phyloP scores from a whole-genome alignment of 2,329 filamentous ascomycete genomes.

The Cytospora leucostoma region DNA sequence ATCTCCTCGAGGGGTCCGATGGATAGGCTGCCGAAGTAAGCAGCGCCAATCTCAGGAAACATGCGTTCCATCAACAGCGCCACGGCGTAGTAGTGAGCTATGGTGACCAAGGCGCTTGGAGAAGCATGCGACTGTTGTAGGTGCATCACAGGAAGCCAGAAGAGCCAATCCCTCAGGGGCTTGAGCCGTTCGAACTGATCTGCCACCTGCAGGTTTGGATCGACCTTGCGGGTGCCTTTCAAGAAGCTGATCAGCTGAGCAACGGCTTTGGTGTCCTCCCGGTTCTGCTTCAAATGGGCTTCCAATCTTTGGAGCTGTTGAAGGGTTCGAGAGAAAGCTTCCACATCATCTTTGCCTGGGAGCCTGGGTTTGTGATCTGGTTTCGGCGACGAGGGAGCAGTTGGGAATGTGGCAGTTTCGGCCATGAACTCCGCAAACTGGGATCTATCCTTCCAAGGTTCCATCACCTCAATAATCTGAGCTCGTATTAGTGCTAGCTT shows the following conservation, averaged over 20 bases:
- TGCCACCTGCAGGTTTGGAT: slow-evolving; percentile 69
- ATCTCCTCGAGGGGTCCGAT: slow-evolving; percentile 85
- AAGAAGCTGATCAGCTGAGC: slow-evolving; percentile 72
- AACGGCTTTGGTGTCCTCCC: slow-evolving; percentile 68
- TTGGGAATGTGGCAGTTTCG: slow-evolving; percentile 74
- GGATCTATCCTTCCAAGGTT: slow-evolving; percentile 86
- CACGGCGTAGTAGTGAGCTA: slow-evolving; percentile 89
- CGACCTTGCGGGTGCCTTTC: slow-evolving; percentile 70
- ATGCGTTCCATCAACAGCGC: slow-evolving; percentile 86
- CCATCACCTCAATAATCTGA: slow-evolving; percentile 87
- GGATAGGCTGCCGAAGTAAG: slow-evolving; percentile 82
- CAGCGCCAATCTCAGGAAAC: slow-evolving; percentile 86
- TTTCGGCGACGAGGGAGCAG: slow-evolving; percentile 63
- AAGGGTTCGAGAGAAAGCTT: slow-evolving; percentile 65
- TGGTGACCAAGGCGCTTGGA: slow-evolving; percentile 75
- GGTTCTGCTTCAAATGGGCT: slow-evolving; percentile 66
- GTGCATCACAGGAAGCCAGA: slow-evolving; percentile 89
- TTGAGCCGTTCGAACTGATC: slow-evolving; percentile 91
- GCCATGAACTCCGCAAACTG: slow-evolving; percentile 80
- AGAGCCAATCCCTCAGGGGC: slow-evolving; percentile 86
- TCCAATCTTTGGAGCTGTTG: slow-evolving; percentile 70
- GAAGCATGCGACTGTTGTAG: slow-evolving; percentile 76
- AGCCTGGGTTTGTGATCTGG: slow-evolving; percentile 63
- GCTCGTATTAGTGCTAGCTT: neutral
- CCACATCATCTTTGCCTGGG: slow-evolving; percentile 69